Conservation (phyloP, 352 stramenopile species). For the Globisporangium parvum region DNA sequence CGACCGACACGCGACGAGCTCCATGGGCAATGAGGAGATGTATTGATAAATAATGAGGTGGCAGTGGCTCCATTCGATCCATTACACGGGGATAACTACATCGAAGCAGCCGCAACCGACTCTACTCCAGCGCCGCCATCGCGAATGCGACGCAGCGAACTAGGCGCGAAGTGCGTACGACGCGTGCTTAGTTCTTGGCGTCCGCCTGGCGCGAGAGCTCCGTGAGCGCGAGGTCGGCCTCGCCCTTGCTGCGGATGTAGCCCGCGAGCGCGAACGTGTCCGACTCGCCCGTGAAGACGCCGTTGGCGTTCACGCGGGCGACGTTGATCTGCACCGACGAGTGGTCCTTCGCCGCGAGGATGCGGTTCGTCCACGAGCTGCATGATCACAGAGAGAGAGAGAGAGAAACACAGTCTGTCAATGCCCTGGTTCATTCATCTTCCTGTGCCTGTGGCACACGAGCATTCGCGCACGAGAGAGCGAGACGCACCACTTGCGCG, state of each 20-base stretch:
- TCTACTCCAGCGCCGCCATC: constrained; percentile 4
- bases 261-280: constrained; percentile 93
- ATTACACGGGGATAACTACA: constrained; percentile 11
- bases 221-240: constrained; percentile 93
- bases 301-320: constrained; percentile 95
- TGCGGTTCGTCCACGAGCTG: constrained; percentile 97
- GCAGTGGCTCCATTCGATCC: constrained; percentile 10
- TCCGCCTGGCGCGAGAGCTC: constrained; percentile 70
- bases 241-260: constrained; percentile 96
- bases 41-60: constrained; percentile 12
- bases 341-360: constrained; percentile 97
- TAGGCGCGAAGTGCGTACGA: background rate
- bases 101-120: constrained; percentile 15
- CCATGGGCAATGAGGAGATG: no score
- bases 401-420: background rate
- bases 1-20: no score
- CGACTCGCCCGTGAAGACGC: constrained; percentile 95
- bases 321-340: constrained; percentile 98
- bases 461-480: background rate
- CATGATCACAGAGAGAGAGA: background rate
- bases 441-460: no score
- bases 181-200: constrained; percentile 65
- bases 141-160: background rate
- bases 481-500: constrained; percentile 91
- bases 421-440: background rate